Conservation (phyloP, 2,329 filamentous ascomycete species). For the Colletotrichum trifolii region DNA sequence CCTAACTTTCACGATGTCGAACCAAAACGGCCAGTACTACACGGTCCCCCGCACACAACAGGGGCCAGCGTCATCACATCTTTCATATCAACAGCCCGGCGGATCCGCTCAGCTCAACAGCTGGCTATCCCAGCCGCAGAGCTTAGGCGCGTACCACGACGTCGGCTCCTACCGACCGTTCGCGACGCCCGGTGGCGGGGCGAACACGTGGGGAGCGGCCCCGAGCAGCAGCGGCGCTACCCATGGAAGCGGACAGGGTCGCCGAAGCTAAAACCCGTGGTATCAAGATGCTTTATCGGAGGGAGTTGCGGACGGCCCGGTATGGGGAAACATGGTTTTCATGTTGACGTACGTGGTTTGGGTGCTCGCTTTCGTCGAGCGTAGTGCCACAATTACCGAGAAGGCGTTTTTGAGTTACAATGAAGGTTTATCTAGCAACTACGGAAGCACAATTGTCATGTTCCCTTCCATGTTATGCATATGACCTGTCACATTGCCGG, state of each 20-base stretch:
- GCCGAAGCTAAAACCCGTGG: background rate
- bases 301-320: too few relatives aligned
- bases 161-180: constrained; percentile 4
- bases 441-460: too few relatives aligned
- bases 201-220: background rate
- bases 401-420: too few relatives aligned
- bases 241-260: constrained; percentile 14
- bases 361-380: too few relatives aligned
- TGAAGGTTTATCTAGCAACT: too few relatives aligned
- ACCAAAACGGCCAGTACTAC: background rate
- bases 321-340: background rate
- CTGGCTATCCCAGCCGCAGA: constrained; percentile 14
- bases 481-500: too few relatives aligned
- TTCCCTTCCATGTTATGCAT: too few relatives aligned
- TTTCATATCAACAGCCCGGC: constrained; percentile 10
- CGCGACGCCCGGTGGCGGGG: constrained; percentile 3
- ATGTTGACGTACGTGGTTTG: background rate
- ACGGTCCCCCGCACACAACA: constrained; percentile 9
- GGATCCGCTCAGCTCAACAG: constrained; percentile 9
- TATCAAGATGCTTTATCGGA: too few relatives aligned
- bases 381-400: too few relatives aligned
- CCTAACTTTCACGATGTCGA: constrained; percentile 11
- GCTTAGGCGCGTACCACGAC: constrained; percentile 13
- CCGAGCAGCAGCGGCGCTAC: constrained; percentile 23
- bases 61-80: background rate